Evolutionary conservation across 2,329 filamentous ascomycete genomes (phyloP).

Genomic region (Phyllosticta citrichinensis): DNA sequence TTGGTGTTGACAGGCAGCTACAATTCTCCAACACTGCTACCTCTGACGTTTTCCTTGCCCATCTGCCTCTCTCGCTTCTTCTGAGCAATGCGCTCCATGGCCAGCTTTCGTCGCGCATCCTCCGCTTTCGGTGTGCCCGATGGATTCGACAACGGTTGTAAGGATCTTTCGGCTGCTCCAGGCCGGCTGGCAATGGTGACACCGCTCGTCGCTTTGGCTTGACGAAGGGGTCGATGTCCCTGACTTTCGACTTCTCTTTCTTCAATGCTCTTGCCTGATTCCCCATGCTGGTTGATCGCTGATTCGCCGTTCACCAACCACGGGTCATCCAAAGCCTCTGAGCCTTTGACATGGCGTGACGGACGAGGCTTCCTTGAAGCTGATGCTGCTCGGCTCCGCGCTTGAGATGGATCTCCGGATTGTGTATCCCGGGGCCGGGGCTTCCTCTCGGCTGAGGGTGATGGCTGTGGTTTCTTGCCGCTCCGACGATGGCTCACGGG

Average conservation of each 20-base stretch:
- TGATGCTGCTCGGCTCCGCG: background rate
- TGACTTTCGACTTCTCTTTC: background rate
- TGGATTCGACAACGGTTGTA: background rate
- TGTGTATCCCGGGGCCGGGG: background rate
- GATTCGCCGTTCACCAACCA: constrained; percentile 4
- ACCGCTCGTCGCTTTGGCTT: background rate
- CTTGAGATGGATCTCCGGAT: background rate
- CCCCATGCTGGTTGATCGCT: background rate
- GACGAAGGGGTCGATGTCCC: background rate
- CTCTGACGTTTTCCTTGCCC: constrained; percentile 3
- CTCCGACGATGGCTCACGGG: background rate
- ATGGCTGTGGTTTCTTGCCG: background rate
- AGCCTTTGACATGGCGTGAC: background rate
- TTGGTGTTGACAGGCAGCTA: constrained; percentile 3
- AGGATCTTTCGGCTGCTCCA: background rate
- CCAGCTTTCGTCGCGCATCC: constrained; percentile 1
- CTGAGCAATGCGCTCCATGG: constrained; percentile 2
- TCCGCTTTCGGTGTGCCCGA: background rate
- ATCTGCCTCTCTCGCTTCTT: constrained; percentile 8
- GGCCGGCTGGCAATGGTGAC: background rate
- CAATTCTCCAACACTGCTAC: background rate
- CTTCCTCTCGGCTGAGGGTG: background rate
- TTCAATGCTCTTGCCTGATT: background rate
- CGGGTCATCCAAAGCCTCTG: constrained; percentile 3
- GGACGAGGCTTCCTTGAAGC: constrained; percentile 1